A percentile compares a stretch with the other conserved stretches of the same genome.
Evolutionary conservation across 805 yeast genomes (phyloP).

Genomic region (Tetrapisispora pingtungensis): DNA sequence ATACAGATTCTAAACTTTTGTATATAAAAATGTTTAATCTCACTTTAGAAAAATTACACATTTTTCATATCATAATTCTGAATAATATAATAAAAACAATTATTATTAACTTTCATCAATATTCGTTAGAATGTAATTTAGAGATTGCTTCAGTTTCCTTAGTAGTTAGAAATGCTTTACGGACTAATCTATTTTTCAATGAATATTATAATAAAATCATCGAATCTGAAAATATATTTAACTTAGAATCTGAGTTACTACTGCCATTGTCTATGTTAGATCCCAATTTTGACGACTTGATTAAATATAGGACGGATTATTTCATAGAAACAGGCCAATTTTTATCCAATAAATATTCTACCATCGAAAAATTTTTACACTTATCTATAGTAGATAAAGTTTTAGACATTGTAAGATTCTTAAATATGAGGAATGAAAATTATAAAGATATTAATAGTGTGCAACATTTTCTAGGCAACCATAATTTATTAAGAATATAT

Average conservation of each 20-base stretch:
- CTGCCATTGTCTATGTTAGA: slow-evolving; percentile 5
- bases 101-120: no score
- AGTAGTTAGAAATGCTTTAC: not conserved
- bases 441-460: no score
- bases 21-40: no score
- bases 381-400: not conserved
- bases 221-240: not conserved
- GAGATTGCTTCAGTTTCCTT: not conserved
- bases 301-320: not conserved
- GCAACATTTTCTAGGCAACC: no score
- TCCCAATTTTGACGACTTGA: slow-evolving; percentile 1
- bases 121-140: not conserved
- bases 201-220: not conserved
- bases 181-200: not conserved
- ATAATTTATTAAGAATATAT: slow-evolving; percentile 17
- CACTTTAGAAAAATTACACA: no score
- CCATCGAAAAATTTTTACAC: slow-evolving; percentile 7
- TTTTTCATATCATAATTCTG: no score
- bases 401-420: slow-evolving; percentile 4
- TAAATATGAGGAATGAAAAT: not conserved
- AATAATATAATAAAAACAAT: no score
- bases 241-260: not conserved
- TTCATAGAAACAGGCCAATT: slow-evolving; percentile 4
- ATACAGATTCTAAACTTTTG: no score
- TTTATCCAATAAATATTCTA: slow-evolving; percentile 6